These are phyloP conservation scores for Amanita polypyramis DNA, from an alignment of 768 basidiomycete genomes.

Conservation along the genomic window DNA sequence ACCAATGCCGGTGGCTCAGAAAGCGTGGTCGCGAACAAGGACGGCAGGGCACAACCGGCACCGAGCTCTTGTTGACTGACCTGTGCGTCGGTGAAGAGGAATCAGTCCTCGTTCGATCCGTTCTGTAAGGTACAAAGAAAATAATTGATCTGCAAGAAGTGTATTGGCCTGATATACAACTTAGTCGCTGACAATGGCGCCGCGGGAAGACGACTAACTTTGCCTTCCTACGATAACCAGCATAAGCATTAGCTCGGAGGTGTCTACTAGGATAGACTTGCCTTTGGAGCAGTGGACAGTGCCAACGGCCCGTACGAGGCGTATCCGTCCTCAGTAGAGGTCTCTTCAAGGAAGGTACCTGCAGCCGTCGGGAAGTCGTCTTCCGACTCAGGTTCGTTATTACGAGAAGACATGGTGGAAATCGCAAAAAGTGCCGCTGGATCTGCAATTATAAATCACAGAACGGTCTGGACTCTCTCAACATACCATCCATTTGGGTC, in stretches of 20 bases:
- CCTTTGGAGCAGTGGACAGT: constrained; percentile 52
- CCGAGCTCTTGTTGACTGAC: constrained; percentile 41
- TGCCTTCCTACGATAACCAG: constrained; percentile 36
- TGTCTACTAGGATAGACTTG: constrained; percentile 14
- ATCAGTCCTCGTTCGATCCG: constrained; percentile 48
- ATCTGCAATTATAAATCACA: background rate
- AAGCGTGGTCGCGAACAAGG: constrained; percentile 42
- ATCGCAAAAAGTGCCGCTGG: background rate
- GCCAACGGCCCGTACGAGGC: constrained; percentile 44
- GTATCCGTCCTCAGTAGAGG: constrained; percentile 27
- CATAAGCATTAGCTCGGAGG: background rate
- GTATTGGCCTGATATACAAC: constrained; percentile 44
- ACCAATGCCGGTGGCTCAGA: constrained; percentile 37
- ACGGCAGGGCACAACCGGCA: constrained; percentile 59
- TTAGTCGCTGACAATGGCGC: constrained; percentile 3
- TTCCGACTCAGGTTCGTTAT: constrained; percentile 8
- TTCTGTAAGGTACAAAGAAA: constrained; percentile 62
- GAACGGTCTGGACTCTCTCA: constrained; percentile 4
- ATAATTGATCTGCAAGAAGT: constrained; percentile 62
- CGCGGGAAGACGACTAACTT: constrained; percentile 28
- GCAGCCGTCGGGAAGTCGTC: constrained; percentile 44
- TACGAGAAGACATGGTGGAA: constrained; percentile 2
- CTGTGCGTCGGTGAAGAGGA: constrained; percentile 26
- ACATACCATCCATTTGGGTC: constrained; percentile 1
- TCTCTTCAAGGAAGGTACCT: constrained; percentile 38